A percentile compares a stretch with the other conserved stretches of the same genome.
Conservation (phyloP, 169 alveolate species). For the Hepatocystis sp. region DNA sequence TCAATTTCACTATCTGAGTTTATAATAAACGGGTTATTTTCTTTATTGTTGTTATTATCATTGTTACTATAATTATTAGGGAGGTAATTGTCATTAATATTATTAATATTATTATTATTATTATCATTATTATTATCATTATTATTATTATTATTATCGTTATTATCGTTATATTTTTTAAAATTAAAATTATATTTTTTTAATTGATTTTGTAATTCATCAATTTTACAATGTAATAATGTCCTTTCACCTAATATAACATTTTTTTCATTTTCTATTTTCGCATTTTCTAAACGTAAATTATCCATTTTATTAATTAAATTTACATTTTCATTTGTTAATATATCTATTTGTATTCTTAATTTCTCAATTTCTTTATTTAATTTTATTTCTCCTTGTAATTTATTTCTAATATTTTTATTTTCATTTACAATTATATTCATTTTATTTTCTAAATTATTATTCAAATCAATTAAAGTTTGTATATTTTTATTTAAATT, state of each 20-base stretch:
- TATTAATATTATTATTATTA: too few relatives aligned
- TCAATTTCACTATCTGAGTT: slow-evolving; percentile 57
- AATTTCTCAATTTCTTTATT: slow-evolving; percentile 61
- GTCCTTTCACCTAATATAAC: slow-evolving; percentile 65
- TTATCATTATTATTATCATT: too few relatives aligned
- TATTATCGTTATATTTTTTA: background rate
- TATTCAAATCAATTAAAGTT: slow-evolving; percentile 47
- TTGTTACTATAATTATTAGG: too few relatives aligned
- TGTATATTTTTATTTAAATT: slow-evolving; percentile 69
- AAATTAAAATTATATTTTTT: slow-evolving; percentile 15
- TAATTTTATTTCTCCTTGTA: slow-evolving; percentile 31
- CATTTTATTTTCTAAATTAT: slow-evolving; percentile 66
- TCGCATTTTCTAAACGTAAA: slow-evolving; percentile 63
- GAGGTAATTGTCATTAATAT: too few relatives aligned
- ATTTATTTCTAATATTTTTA: slow-evolving; percentile 36
- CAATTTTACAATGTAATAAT: slow-evolving; percentile 67
- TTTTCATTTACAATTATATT: slow-evolving; percentile 58
- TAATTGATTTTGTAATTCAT: slow-evolving; percentile 48
- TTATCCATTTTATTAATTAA: slow-evolving; percentile 46
- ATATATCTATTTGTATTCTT: slow-evolving; percentile 50
- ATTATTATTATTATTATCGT: too few relatives aligned
- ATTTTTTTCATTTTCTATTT: slow-evolving; percentile 72
- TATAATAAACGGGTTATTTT: slow-evolving; percentile 35
- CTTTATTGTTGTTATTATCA: too few relatives aligned
- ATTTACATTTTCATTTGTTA: slow-evolving; percentile 43